phyloP scores from a whole-genome alignment of 495 filamentous ascomycete genomes.

The Aspergillus funiculosus region DNA sequence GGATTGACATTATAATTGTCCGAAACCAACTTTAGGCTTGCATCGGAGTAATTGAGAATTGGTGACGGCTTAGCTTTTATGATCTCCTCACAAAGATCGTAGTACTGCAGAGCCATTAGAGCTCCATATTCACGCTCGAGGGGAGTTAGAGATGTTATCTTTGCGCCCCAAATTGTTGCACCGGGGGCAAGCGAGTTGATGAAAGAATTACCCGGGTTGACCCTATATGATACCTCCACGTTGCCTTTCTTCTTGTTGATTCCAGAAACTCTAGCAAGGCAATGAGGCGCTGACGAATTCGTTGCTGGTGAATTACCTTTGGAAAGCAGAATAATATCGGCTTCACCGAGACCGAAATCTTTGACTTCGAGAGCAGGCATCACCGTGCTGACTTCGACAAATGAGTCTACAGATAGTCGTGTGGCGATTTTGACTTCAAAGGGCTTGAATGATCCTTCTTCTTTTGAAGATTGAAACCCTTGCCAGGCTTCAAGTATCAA shows the following conservation, averaged over 20 bases:
- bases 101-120: constrained; percentile 82
- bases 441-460: constrained; percentile 71
- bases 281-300: constrained; percentile 61
- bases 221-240: constrained; percentile 76
- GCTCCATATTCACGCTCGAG: constrained; percentile 94
- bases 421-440: constrained; percentile 81
- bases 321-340: constrained; percentile 83
- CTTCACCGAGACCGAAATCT: constrained; percentile 68
- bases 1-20: constrained; percentile 76
- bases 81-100: constrained; percentile 90
- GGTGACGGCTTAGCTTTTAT: constrained; percentile 82
- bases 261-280: constrained; percentile 75
- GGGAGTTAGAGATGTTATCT: constrained; percentile 80
- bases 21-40: constrained; percentile 59
- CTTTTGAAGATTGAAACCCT: constrained; percentile 79
- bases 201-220: constrained; percentile 59
- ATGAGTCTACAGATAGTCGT: constrained; percentile 83
- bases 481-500: constrained; percentile 94
- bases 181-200: constrained; percentile 50
- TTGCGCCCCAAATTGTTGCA: constrained; percentile 63
- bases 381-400: constrained; percentile 81
- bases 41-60: constrained; percentile 68
- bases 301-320: constrained; percentile 59
- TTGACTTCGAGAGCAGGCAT: constrained; percentile 64
- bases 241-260: constrained; percentile 72